Conservation (phyloP, 1,284 basidiomycete genomes). For the Apiotrichum brassicae region DNA sequence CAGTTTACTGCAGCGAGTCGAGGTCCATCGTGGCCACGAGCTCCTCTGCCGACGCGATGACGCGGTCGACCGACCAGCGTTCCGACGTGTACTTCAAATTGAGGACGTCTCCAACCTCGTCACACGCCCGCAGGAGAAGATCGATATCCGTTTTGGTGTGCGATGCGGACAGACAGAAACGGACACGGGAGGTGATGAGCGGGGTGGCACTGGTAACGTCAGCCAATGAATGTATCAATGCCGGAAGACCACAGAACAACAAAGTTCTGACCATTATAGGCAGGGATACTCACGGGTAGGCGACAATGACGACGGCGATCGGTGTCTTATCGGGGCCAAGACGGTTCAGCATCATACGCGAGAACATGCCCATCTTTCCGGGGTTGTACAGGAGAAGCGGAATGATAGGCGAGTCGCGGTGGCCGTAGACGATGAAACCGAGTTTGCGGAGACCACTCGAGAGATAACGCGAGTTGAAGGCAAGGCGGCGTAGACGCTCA, state of each 20-base stretch:
- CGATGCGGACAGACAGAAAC: conserved; percentile 89
- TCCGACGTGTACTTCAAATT: conserved; percentile 73
- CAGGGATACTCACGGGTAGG: conserved; percentile 54
- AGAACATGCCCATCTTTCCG: conserved; percentile 84
- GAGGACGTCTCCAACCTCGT: conserved; percentile 83
- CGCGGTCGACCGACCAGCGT: conserved; percentile 74
- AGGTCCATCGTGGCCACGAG: conserved; percentile 53
- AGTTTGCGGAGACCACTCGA: conserved; percentile 79
- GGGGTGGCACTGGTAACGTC: conserved; percentile 67
- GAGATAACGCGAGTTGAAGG: conserved; percentile 93
- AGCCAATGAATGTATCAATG: conserved; percentile 17
- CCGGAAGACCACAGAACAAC: conserved; percentile 27
- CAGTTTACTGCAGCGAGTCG: conserved; percentile 9
- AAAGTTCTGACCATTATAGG: no score
- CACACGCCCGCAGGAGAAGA: conserved; percentile 73
- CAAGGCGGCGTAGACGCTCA: conserved; percentile 74
- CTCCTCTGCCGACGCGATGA: conserved; percentile 68
- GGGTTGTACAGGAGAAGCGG: conserved; percentile 91
- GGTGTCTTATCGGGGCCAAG: conserved; percentile 56
- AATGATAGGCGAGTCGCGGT: conserved; percentile 85
- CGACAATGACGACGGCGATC: conserved; percentile 78
- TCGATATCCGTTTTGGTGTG: conserved; percentile 98
- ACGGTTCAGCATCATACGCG: conserved; percentile 77
- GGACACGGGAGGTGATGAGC: conserved; percentile 78
- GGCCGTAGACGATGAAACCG: conserved; percentile 95